Evolutionary conservation across 2,329 filamentous ascomycete genomes (phyloP), one percentile per base, ranked within the genome.

Genomic region (Apiospora koreana): DNA sequence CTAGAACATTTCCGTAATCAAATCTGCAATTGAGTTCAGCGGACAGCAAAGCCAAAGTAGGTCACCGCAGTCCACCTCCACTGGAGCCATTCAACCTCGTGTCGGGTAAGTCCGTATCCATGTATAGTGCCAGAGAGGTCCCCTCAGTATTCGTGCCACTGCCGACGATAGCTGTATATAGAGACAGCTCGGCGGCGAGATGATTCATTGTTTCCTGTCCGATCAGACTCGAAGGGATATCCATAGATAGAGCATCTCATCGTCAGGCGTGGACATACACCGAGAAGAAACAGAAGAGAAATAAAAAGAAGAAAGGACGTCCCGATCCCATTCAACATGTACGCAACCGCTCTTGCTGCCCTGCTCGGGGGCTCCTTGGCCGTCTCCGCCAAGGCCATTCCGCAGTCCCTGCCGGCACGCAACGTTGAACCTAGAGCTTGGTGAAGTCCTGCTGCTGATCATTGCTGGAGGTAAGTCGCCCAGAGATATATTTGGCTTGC

Each of bases 401-500:
- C 38, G 38, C 38, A 31, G 25, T 28, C 25, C 64, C 23, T 43
- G 14, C 6, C 64, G 14, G 38, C 12, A 31, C 38, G 64, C n/a
- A 28, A 43, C n/a, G 9, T 45, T 35, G 25, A 45, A 35, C 64
- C 64, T 8, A 25, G 38, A 10, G 38, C 38, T 31, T 42, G 38
- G 42, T 66, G 64, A 41, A 66, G 42, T 25, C n/a, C 64, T 43
- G 41, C 38, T 31, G 1, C 38, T n/a, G 25, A 66, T 21, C 38
- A 8, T 3, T 66, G 64, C 64, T 66, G 64, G 64, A 66, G 64
- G 64, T 66, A 43, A 66, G 64, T 43, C 8, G 28, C 21, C 28
- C 7, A 7, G 18, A 12, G 4, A 58, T 14, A 10, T 3, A 0
- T 16, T 35, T 35, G 6, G 5, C 48, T 50, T 1, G 35, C 7